Percentiles rank a stretch among this genome's conserved stretches.
These are phyloP conservation scores for Musa acuminata DNA, from an alignment of 176 grass and related monocot species.

Conservation along the genomic window DNA sequence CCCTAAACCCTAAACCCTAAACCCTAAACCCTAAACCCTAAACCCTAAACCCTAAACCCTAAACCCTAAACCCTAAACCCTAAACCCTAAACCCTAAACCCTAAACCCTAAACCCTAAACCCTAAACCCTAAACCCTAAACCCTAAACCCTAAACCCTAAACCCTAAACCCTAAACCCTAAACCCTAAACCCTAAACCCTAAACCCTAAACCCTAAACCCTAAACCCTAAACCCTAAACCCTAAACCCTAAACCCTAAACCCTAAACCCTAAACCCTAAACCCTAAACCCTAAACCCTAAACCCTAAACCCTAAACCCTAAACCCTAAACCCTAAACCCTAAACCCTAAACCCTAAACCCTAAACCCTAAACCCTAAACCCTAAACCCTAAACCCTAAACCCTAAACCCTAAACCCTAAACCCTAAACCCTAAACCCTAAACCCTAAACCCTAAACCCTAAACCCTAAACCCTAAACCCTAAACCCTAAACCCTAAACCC, in stretches of 20 bases:
- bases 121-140: constrained; percentile 3
- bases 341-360: not conserved
- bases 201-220: constrained; percentile 8
- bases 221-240: constrained; percentile 17
- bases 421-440: constrained; percentile 6
- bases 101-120: constrained; percentile 2
- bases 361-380: not conserved
- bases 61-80: constrained; percentile 15
- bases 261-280: constrained; percentile 12
- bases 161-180: constrained; percentile 11
- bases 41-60: constrained; percentile 17
- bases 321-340: not conserved
- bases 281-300: not conserved
- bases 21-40: constrained; percentile 18
- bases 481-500: constrained; percentile 8
- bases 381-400: not conserved
- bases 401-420: constrained; percentile 6
- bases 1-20: constrained; percentile 7
- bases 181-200: constrained; percentile 15
- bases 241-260: constrained; percentile 18
- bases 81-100: constrained; percentile 11
- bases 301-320: constrained; percentile 10
- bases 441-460: constrained; percentile 1
- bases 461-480: constrained; percentile 9
- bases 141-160: constrained; percentile 5